phyloP scores from a whole-genome alignment of 768 basidiomycete genomes.

The Trametes elegans region DNA sequence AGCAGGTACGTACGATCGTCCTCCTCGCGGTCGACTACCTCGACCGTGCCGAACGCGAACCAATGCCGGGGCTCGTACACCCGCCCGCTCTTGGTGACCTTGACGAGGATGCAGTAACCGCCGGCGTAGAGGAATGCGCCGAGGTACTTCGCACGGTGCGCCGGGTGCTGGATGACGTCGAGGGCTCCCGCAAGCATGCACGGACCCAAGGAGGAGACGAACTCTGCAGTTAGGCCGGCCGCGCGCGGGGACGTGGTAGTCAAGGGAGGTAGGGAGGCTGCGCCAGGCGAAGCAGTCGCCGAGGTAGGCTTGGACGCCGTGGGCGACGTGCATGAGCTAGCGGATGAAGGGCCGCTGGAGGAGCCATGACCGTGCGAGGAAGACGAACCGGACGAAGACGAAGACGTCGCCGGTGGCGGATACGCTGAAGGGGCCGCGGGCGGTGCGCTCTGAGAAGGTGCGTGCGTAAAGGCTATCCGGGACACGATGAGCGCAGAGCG shows the following conservation, averaged over 20 bases:
- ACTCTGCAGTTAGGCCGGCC: constrained; percentile 44
- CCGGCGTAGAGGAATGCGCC: constrained; percentile 87
- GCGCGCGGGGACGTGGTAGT: constrained; percentile 3
- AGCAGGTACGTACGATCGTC: constrained; percentile 67
- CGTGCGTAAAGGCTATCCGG: constrained; percentile 15
- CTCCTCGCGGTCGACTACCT: constrained; percentile 63
- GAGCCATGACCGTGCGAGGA: constrained; percentile 15
- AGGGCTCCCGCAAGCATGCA: constrained; percentile 83
- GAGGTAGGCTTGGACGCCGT: background rate
- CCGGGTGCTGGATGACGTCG: constrained; percentile 77
- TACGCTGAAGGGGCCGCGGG: background rate
- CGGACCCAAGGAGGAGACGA: constrained; percentile 71
- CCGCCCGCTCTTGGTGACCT: constrained; percentile 72
- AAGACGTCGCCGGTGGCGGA: constrained; percentile 7
- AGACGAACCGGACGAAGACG: constrained; percentile 12
- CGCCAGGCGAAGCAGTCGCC: background rate
- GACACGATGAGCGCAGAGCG: constrained; percentile 25
- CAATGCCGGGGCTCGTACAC: constrained; percentile 87
- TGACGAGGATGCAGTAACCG: constrained; percentile 84
- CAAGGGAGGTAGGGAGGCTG: background rate
- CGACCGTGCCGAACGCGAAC: constrained; percentile 76
- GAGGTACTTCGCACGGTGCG: constrained; percentile 61
- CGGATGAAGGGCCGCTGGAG: background rate
- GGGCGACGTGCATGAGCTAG: constrained; percentile 1
- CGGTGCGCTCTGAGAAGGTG: background rate